Evolutionary conservation across 139 green algal species (phyloP).

Genomic region (Asterochloris sp.): DNA sequence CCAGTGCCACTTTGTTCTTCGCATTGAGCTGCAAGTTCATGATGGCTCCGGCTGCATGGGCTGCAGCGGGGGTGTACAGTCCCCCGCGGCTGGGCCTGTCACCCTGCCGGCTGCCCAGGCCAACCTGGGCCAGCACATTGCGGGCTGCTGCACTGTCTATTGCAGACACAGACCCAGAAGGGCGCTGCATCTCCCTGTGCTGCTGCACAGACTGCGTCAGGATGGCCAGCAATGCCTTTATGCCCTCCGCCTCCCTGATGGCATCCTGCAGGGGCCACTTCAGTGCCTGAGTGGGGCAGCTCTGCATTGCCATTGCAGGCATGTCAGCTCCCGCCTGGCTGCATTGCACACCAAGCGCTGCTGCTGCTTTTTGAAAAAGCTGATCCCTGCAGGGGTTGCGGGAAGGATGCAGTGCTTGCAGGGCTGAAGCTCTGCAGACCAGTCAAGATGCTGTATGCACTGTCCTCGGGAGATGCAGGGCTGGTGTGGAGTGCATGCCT

Average conservation of each 20-base stretch:
- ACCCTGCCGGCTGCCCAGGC: no score
- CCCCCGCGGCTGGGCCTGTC: not conserved
- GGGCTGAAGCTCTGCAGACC: no score
- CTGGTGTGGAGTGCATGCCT: not conserved
- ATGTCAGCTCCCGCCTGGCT: not conserved
- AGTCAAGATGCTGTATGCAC: no score
- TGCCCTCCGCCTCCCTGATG: conserved; percentile 13
- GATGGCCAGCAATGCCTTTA: not conserved
- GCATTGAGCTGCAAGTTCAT: conserved; percentile 19
- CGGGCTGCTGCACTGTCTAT: no score
- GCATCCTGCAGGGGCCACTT: conserved; percentile 1
- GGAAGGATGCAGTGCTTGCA: not conserved
- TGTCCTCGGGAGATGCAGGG: not conserved
- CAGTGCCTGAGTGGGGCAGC: not conserved
- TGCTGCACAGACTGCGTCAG: not conserved
- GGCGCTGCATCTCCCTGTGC: no score
- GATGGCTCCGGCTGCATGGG: conserved; percentile 13
- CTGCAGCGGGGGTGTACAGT: conserved; percentile 4
- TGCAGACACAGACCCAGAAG: no score
- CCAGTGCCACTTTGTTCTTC: conserved; percentile 11
- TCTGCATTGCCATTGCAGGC: not conserved
- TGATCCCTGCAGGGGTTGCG: not conserved
- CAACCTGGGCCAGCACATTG: no score
- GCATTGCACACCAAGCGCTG: not conserved
- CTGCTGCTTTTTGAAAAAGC: not conserved